Percentiles rank a stretch among this genome's conserved stretches.
phyloP scores from a whole-genome alignment of 1,139 yeast genomes.

The Wickerhamiella pararugosa region DNA sequence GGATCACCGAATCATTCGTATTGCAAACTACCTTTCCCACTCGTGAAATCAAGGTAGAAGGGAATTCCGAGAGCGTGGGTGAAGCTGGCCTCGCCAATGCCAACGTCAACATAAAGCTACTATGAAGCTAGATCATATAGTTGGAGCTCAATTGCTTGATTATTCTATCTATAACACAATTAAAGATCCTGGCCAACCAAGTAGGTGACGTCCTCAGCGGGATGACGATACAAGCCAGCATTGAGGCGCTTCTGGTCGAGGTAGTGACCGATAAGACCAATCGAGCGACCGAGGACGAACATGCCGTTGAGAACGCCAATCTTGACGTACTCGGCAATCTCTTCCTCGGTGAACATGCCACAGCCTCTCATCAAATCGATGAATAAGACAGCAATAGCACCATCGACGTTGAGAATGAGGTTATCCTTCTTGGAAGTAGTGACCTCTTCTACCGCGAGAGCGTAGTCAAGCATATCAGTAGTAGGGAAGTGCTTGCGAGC shows the following conservation, averaged over 20 bases:
- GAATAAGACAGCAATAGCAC: constrained; percentile 33
- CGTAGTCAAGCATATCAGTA: constrained; percentile 30
- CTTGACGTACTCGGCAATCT: constrained; percentile 31
- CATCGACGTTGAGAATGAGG: constrained; percentile 33
- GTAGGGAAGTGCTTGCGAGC: constrained; percentile 33
- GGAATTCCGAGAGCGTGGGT: constrained; percentile 18
- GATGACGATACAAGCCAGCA: constrained; percentile 34
- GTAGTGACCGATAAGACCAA: constrained; percentile 34
- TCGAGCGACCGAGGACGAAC: constrained; percentile 33
- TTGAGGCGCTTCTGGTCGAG: constrained; percentile 34
- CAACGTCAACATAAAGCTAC: constrained; percentile 15
- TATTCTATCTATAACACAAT: not conserved
- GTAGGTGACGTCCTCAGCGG: constrained; percentile 35
- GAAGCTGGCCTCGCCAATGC: constrained; percentile 23
- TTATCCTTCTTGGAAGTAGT: constrained; percentile 36
- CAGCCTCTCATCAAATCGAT: constrained; percentile 32
- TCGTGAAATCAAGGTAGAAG: constrained; percentile 15
- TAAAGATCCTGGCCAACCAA: constrained; percentile 24
- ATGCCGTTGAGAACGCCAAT: constrained; percentile 35
- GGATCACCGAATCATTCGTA: constrained; percentile 17
- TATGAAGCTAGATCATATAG: not conserved
- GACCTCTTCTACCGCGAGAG: constrained; percentile 35
- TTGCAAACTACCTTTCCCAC: constrained; percentile 23
- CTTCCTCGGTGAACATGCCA: constrained; percentile 32
- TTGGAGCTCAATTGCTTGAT: not conserved